These are phyloP conservation scores for Chytridium lagenaria DNA, from an alignment of 371 early-diverging fungal species.

Conservation along the genomic window DNA sequence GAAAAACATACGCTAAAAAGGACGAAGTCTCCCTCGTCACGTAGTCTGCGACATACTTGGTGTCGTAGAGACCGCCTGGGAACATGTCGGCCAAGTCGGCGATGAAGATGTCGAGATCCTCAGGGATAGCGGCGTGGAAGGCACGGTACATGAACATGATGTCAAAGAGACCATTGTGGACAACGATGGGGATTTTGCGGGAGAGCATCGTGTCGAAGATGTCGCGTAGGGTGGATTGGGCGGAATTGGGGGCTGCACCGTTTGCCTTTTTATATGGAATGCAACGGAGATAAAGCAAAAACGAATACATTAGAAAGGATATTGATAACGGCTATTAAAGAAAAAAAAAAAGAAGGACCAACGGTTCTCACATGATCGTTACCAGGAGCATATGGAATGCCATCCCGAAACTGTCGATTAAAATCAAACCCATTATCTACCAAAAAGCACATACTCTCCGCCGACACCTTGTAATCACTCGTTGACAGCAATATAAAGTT, in stretches of 20 bases:
- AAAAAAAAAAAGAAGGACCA: too few species aligned
- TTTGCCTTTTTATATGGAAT: slow-evolving; percentile 30
- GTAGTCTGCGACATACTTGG: slow-evolving; percentile 81
- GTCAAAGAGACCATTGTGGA: slow-evolving; percentile 93
- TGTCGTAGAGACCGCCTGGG: slow-evolving; percentile 82
- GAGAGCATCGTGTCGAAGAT: slow-evolving; percentile 57
- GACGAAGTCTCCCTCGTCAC: slow-evolving; percentile 66
- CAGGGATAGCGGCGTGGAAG: slow-evolving; percentile 79
- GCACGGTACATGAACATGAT: slow-evolving; percentile 85
- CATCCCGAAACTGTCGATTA: slow-evolving; percentile 71
- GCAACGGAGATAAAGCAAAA: too few species aligned
- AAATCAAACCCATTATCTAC: slow-evolving; percentile 85
- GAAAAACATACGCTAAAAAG: slow-evolving; percentile 80
- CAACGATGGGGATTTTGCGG: slow-evolving; percentile 66
- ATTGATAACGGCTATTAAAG: too few species aligned
- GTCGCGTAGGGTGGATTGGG: slow-evolving; percentile 52
- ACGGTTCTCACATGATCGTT: slow-evolving; percentile 44
- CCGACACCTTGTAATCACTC: slow-evolving; percentile 61
- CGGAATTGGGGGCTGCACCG: slow-evolving; percentile 22
- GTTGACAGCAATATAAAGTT: slow-evolving; percentile 59
- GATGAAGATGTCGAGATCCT: slow-evolving; percentile 67
- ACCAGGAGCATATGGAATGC: slow-evolving; percentile 74
- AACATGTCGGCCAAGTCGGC: slow-evolving; percentile 78
- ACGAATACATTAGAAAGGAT: too few species aligned
- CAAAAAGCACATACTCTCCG: slow-evolving; percentile 75